A percentile compares a stretch with the other conserved stretches of the same genome.
phyloP scores from a whole-genome alignment of 1,139 yeast species.

The Entelexis sorbosivorans region DNA sequence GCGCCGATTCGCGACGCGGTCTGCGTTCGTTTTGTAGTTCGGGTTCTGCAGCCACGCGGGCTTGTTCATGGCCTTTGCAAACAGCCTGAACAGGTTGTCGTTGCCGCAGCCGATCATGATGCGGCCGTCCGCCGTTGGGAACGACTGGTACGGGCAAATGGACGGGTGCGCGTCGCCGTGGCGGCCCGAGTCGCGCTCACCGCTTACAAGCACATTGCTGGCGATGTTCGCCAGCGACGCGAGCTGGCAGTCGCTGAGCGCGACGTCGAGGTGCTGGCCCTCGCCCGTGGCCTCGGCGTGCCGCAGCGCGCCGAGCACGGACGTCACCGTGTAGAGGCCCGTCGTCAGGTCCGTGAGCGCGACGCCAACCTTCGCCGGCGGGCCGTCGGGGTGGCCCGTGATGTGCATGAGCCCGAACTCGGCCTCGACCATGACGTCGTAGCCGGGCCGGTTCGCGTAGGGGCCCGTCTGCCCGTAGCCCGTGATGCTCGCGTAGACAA shows the following conservation, averaged over 20 bases:
- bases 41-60: slow-evolving; percentile 34
- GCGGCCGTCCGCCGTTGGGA: slow-evolving; percentile 32
- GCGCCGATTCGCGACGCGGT: slow-evolving; percentile 32
- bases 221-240: slow-evolving; percentile 36
- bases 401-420: slow-evolving; percentile 39
- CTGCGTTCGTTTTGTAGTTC: slow-evolving; percentile 31
- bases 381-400: slow-evolving; percentile 35
- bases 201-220: slow-evolving; percentile 33
- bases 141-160: slow-evolving; percentile 37
- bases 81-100: slow-evolving; percentile 31
- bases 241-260: slow-evolving; percentile 34
- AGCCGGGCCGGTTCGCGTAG: slow-evolving; percentile 33
- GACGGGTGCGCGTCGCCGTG: slow-evolving; percentile 38
- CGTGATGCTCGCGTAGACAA: slow-evolving; percentile 35
- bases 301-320: slow-evolving; percentile 34
- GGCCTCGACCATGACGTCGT: slow-evolving; percentile 40
- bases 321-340: slow-evolving; percentile 34
- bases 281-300: slow-evolving; percentile 29
- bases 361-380: slow-evolving; percentile 38
- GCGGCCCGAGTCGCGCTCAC: slow-evolving; percentile 34
- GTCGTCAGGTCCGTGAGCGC: slow-evolving; percentile 38
- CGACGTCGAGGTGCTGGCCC: slow-evolving; percentile 34
- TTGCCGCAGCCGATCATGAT: slow-evolving; percentile 39
- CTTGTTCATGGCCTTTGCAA: slow-evolving; percentile 31
- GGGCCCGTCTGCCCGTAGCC: slow-evolving; percentile 37